Base-by-base conservation (phyloP, 225 moss, liverwort and hornwort species). In the Pleurozium schreberi region DNA sequence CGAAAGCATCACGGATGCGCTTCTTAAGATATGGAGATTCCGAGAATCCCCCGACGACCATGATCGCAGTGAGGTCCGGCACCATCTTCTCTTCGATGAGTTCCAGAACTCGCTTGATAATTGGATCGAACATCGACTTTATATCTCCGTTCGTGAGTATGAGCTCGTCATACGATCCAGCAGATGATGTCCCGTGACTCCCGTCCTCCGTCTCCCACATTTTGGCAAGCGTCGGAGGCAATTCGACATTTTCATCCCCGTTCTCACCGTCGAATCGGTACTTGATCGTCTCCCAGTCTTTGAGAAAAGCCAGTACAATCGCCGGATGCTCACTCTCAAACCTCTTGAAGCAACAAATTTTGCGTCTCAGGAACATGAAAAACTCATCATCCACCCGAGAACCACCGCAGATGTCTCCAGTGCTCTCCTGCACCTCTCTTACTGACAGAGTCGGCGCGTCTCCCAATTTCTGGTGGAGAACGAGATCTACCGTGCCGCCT, bases 361-460 rank as follows among this genome's bases (percentile, higher is more conserved):
- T 94, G 53, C 71, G 13, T 19, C 80, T 28, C 33, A 96, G 49
- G 76, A 92, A 91, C 0, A 19, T 38, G 18, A 85, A 26, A 49
- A 96, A 96, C 31, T 55, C 85, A 6, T 89, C 68, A 19, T 96
- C 94, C 19, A 95, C 93, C 8, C 40, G 84, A 1, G 91, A 90
- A 12, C 95, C 96, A 34, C 95, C 96, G n/a, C 93, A 93, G 30
- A 93, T 34, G 1, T 88, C 93, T 11, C 95, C 96, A 10, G 93
- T 85, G 15, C 89, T 91, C 25, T 38, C 71, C 30, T 88, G 84
- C 27, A 93, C 73, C 85, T 95, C 94, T 42, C 30, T 67, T 0
- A 94, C 92, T 18, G 90, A 84, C 26, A 88, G 74, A 10, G 85
- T 22, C 38, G 73, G 75, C 14, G 66, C 28, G 3, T 78, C 25